Evolutionary conservation across 139 green algal genomes (phyloP).

Genomic region (Zygnema cylindricum): DNA sequence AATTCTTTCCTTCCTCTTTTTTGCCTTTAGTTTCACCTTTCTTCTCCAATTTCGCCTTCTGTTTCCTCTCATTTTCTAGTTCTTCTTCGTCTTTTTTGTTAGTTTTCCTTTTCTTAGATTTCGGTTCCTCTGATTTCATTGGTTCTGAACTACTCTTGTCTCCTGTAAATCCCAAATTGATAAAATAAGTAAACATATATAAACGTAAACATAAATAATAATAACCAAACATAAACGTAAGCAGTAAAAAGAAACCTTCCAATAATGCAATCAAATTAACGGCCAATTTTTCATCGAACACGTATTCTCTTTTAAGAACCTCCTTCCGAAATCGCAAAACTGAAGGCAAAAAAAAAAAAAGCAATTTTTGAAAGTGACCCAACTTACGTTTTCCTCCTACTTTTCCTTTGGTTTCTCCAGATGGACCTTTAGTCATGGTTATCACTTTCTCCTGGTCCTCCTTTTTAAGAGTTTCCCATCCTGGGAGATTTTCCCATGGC

Average conservation of each 20-base stretch:
- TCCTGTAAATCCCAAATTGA: not conserved
- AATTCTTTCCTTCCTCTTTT: not conserved
- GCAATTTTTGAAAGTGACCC: no score
- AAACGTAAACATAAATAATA: not conserved
- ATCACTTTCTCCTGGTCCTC: slow-evolving; percentile 2
- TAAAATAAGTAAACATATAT: no score
- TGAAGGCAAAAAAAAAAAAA: no score
- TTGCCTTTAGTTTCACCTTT: not conserved
- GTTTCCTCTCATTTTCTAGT: no score
- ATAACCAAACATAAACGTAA: not conserved
- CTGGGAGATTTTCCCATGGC: not conserved
- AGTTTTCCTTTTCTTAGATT: not conserved
- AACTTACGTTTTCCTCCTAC: not conserved
- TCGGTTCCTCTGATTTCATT: not conserved
- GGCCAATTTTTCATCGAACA: no score
- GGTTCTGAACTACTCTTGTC: not conserved
- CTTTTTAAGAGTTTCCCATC: not conserved
- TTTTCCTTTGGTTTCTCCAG: not conserved
- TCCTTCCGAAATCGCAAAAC: no score
- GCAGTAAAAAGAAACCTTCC: not conserved
- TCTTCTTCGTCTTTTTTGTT: not conserved
- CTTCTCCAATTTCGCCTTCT: no score
- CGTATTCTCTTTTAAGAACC: no score
- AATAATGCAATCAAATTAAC: not conserved
- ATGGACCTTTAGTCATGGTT: not conserved